Percentiles rank a stretch among this genome's conserved stretches.
phyloP scores from a whole-genome alignment of 139 green algal species.

The Zygnema cylindricum region DNA sequence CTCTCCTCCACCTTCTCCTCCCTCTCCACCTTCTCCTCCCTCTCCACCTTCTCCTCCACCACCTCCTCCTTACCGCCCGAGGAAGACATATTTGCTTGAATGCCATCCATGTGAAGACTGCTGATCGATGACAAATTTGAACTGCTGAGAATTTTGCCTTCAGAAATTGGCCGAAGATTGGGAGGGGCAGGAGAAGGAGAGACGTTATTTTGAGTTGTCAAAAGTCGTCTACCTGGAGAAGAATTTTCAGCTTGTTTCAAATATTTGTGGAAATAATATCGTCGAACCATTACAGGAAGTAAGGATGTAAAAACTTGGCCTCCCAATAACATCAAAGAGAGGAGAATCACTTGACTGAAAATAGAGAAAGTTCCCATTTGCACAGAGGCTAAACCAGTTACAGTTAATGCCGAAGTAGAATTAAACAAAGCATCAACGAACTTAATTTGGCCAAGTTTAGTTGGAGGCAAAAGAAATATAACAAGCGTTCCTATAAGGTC shows the following conservation, averaged over 20 bases:
- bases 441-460: neutral
- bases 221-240: too few species aligned
- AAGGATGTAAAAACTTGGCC: constrained; percentile 51
- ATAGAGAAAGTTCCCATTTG: constrained; percentile 42
- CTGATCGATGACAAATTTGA: too few species aligned
- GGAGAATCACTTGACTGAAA: constrained; percentile 25
- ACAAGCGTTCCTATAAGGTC: constrained; percentile 44
- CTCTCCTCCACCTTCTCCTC: neutral
- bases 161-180: neutral
- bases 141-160: neutral
- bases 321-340: constrained; percentile 44
- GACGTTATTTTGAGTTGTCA: too few species aligned
- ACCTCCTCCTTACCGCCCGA: neutral
- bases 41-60: neutral
- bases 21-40: neutral
- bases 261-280: constrained; percentile 40
- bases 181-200: neutral
- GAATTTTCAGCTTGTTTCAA: neutral
- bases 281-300: constrained; percentile 24
- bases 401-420: constrained; percentile 31
- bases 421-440: constrained; percentile 56
- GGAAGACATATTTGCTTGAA: too few species aligned
- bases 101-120: too few species aligned
- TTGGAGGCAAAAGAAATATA: constrained; percentile 27
- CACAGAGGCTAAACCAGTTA: constrained; percentile 30